These are phyloP conservation scores for Cenchrus fungigraminus DNA, from an alignment of 176 grass and related monocot species.

Conservation along the genomic window DNA sequence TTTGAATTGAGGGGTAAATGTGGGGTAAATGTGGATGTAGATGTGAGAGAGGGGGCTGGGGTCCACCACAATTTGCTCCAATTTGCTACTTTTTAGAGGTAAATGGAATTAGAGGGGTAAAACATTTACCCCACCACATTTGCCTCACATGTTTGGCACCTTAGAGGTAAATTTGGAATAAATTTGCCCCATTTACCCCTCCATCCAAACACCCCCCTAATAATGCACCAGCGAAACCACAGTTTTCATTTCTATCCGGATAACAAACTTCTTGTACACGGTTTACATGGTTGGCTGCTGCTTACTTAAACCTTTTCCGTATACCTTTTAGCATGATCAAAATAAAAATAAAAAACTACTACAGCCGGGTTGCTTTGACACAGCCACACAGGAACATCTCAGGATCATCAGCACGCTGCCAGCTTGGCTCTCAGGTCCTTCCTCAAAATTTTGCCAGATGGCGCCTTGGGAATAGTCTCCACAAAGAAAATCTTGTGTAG, in stretches of 20 bases:
- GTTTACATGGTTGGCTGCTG: neutral
- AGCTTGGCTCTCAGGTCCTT: constrained; percentile 82
- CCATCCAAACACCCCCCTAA: no score
- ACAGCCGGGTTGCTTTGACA: neutral
- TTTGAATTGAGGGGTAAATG: no score
- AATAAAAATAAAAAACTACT: neutral
- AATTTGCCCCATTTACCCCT: no score
- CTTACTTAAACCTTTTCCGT: neutral
- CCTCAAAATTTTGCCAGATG: constrained; percentile 88
- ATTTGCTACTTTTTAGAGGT: no score
- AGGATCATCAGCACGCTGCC: constrained; percentile 38
- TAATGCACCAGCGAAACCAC: neutral
- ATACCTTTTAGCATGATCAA: neutral
- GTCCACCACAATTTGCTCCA: no score
- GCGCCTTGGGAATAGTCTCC: constrained; percentile 72
- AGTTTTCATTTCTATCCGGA: neutral
- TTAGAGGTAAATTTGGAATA: no score
- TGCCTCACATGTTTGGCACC: no score
- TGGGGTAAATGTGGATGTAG: no score
- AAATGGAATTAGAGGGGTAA: no score
- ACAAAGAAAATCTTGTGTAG: constrained; percentile 74
- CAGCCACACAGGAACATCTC: neutral
- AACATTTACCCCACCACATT: no score
- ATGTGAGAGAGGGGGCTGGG: no score
- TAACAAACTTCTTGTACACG: constrained; percentile 11